These are phyloP conservation scores for Pelagomonas calceolata DNA, from an alignment of 108 stramenopile species.

Conservation along the genomic window DNA sequence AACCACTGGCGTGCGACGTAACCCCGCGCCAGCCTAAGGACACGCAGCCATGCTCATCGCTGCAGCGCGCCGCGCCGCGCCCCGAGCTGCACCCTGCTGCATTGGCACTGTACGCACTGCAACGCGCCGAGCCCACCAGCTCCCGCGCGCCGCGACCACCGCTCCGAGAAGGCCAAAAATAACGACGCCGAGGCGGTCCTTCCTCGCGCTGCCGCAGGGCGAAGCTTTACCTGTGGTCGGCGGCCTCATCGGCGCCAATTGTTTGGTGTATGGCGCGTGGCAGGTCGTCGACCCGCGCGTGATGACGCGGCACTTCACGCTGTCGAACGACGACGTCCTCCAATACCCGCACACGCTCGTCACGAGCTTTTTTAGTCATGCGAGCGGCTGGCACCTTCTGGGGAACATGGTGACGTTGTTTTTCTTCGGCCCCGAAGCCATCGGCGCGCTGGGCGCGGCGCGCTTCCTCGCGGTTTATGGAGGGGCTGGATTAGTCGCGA, in stretches of 20 bases:
- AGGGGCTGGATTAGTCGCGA: background rate
- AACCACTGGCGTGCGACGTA: too few relatives aligned
- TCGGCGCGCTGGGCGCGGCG: conserved; percentile 5
- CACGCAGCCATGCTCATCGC: too few relatives aligned
- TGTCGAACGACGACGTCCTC: conserved; percentile 3
- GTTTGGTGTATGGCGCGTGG: conserved; percentile 7
- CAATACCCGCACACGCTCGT: conserved; percentile 7
- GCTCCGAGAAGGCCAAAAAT: too few relatives aligned
- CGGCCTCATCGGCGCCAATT: conserved; percentile 13
- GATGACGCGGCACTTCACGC: conserved; percentile 11
- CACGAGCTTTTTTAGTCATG: conserved; percentile 3
- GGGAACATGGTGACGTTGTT: conserved; percentile 15
- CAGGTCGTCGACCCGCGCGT: conserved; percentile 3
- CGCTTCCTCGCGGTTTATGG: conserved; percentile 4
- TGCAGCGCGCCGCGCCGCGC: too few relatives aligned
- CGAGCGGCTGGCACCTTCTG: conserved; percentile 8
- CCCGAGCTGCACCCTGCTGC: too few relatives aligned
- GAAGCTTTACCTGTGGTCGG: background rate
- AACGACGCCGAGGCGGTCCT: background rate
- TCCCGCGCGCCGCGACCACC: too few relatives aligned
- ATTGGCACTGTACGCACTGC: too few relatives aligned
- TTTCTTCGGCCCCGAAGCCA: conserved; percentile 7
- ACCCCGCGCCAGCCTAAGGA: too few relatives aligned
- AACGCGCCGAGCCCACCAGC: too few relatives aligned
- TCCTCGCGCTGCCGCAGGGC: background rate